Evolutionary conservation across 805 yeast genomes (phyloP).

Genomic region (Sugiyamaella mastotermitis): DNA sequence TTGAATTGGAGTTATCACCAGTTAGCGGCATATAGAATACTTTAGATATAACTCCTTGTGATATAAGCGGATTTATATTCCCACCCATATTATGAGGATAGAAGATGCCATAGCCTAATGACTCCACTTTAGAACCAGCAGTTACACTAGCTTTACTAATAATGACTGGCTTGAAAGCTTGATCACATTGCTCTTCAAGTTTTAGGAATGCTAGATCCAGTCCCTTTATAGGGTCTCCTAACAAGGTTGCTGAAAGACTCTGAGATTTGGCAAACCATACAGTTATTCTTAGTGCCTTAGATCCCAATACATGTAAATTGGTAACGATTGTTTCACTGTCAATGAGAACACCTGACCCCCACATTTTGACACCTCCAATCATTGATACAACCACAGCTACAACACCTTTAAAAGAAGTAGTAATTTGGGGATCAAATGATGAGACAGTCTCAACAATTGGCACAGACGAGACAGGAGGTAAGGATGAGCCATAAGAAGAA

Average conservation of each 20-base stretch:
- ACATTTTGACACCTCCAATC: conserved; percentile 23
- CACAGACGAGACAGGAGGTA: background rate
- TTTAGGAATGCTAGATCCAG: conserved; percentile 28
- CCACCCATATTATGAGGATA: conserved; percentile 22
- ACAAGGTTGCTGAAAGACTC: conserved; percentile 10
- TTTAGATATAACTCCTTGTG: conserved; percentile 25
- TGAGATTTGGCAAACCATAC: conserved; percentile 13
- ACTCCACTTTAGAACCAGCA: conserved; percentile 21
- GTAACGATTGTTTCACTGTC: conserved; percentile 26
- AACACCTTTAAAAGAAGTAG: conserved; percentile 9
- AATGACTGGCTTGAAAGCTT: conserved; percentile 14
- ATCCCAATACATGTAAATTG: conserved; percentile 29
- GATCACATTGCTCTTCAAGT: conserved; percentile 8
- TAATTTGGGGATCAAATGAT: background rate
- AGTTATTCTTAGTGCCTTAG: conserved; percentile 6
- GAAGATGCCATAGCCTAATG: conserved; percentile 31
- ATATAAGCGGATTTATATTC: conserved; percentile 25
- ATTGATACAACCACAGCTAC: conserved; percentile 12
- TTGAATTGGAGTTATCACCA: conserved; percentile 1
- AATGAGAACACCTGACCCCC: conserved; percentile 34
- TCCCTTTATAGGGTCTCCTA: conserved; percentile 25
- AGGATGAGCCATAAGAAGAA: too few species aligned
- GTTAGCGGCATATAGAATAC: conserved; percentile 16
- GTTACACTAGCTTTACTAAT: conserved; percentile 16
- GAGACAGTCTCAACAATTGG: background rate